Evolutionary conservation across 208 protist species (phyloP).

Genomic region (Crithidia sp.): DNA sequence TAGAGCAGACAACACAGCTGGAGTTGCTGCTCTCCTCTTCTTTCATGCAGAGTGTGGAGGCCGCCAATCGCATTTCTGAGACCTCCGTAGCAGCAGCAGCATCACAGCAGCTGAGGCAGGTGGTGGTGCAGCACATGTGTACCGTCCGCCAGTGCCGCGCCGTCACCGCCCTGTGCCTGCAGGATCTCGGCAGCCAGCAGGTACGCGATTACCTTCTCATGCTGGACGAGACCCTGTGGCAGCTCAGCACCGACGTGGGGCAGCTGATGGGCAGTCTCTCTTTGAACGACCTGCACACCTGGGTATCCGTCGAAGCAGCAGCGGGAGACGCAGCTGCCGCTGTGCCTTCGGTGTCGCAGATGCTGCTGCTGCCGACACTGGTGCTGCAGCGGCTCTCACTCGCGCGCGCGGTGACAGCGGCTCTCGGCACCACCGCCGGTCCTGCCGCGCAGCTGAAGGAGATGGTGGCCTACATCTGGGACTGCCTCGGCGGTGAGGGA

Average conservation of each 20-base stretch:
- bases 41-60: conserved; percentile 32
- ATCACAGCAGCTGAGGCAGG: conserved; percentile 17
- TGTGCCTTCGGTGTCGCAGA: neutral
- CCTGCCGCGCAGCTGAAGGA: conserved; percentile 35
- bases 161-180: conserved; percentile 60
- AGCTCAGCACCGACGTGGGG: conserved; percentile 55
- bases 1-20: conserved; percentile 83
- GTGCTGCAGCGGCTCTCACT: conserved; percentile 51
- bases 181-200: conserved; percentile 77
- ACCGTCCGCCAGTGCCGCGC: conserved; percentile 70
- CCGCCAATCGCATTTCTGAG: no score
- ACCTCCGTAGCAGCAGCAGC: neutral
- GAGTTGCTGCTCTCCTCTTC: conserved; percentile 72
- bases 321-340: neutral
- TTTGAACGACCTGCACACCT: conserved; percentile 13
- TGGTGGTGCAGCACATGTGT: conserved; percentile 36
- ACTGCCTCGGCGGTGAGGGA: conserved; percentile 18
- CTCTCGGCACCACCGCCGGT: conserved; percentile 39
- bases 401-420: conserved; percentile 48
- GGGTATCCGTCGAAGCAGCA: neutral
- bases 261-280: conserved; percentile 52
- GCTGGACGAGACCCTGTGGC: conserved; percentile 85
- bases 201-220: conserved; percentile 76
- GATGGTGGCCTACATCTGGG: conserved; percentile 54
- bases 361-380: conserved; percentile 25